Evolutionary conservation across 176 grass and related monocot genomes (phyloP), one percentile per base, ranked within the genome.

Genomic region (Cenchrus americanus): DNA sequence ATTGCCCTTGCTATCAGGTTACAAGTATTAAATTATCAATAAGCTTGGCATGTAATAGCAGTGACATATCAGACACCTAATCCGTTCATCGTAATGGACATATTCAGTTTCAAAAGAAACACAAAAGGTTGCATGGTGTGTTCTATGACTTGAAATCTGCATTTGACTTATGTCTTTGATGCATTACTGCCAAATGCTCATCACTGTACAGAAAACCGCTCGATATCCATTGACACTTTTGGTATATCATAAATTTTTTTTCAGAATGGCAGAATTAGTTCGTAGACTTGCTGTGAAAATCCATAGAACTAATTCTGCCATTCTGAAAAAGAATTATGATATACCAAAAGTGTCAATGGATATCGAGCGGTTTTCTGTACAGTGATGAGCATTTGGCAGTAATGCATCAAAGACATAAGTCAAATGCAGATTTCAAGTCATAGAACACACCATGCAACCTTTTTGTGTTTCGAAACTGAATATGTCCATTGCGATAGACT

Each of bases 221-320:
- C 14, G 37, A 2, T 69, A 49, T 69, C 8, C 42, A 77, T 7
- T 59, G 37, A 22, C 37, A 32, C 24, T 71, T 51, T 37, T 58
- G 43, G 8, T 83, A 78, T 34, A 21, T 7, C 12, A 14, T 79
- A 60, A 52, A 79, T 90, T 10, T 5, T 73, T 66, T 77, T 77
- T 21, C 87, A 98, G 96, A 98, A 93, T 83, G 96, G 96, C 63
- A 90, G 93, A 85, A 98, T 98, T 93, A 95, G 87, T 88, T 98
- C 58, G 87, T 91, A 40, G 86, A 71, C 77, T 88, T 95, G 69
- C 77, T 93, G 81, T 98, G 93, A 72, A 93, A 98, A 90, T 98
- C 96, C 93, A 98, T 98, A 19, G 96, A 98, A 64, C 91, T 98
- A 79, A 98, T 98, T 85, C 93, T 90, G 63, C 96, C 96, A 83